Conservation (phyloP, 106 monocot species). For the Agapanthus africanus region DNA sequence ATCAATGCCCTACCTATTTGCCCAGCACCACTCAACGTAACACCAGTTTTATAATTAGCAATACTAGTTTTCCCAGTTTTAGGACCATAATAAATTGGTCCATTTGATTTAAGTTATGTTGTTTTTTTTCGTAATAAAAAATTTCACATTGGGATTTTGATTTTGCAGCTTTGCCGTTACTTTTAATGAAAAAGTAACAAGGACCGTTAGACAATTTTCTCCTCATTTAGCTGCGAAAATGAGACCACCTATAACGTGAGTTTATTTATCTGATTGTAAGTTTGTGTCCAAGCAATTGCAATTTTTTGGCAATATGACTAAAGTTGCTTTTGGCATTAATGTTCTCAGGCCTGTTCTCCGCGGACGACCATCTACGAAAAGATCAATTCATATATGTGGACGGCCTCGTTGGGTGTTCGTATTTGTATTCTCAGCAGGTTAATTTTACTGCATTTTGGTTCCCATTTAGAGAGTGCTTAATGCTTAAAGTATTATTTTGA, state of each 20-base stretch:
- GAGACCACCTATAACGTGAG: slow-evolving; percentile 83
- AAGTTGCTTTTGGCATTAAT: neutral
- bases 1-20: neutral
- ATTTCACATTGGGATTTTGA: neutral
- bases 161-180: slow-evolving; percentile 75
- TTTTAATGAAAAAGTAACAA: slow-evolving; percentile 84
- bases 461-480: neutral
- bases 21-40: neutral
- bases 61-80: too few relatives aligned
- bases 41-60: neutral
- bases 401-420: slow-evolving; percentile 93
- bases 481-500: neutral
- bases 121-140: neutral
- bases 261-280: neutral
- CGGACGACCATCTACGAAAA: slow-evolving; percentile 67
- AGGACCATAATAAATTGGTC: too few relatives aligned
- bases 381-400: slow-evolving; percentile 93
- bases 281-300: neutral
- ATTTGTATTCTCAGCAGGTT: slow-evolving; percentile 75
- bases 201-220: slow-evolving; percentile 74
- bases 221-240: slow-evolving; percentile 83
- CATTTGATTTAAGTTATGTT: too few relatives aligned
- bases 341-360: slow-evolving; percentile 79
- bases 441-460: neutral
- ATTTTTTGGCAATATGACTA: neutral